Evolutionary conservation across 2,329 filamentous ascomycete genomes (phyloP), one percentile per base, ranked within the genome.

Genomic region (Diaporthe helianthi): DNA sequence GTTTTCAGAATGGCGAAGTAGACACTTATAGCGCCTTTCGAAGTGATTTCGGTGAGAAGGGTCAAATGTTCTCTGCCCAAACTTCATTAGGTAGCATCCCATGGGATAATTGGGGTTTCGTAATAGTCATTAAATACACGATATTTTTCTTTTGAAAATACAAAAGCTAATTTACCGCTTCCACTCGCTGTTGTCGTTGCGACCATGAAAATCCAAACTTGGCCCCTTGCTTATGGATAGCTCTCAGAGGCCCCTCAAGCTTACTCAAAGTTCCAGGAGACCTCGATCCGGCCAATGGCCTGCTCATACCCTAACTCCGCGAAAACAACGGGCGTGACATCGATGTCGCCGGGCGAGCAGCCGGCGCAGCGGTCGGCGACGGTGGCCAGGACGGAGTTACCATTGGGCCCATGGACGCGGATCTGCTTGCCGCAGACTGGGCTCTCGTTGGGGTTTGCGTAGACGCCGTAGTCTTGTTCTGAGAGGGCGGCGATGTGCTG

Each of bases 291-390:
- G 8, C 74, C 68, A 2, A 73, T 33, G 15, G 71, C 73, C 52
- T 71, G 66, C 6, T 69, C 51, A 13, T 72, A 70, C 15, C 71
- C 71, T n/a, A 67, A 47, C 4, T 72, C 71, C 26, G 69, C 60
- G 49, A 72, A 79, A 38, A 77, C 75, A 69, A 74, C 51, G 5
- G 76, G 72, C 12, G 77, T 76, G 68, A 79, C 78, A 49, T 78
- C 77, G 72, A 79, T 76, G 60, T 72, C 64, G 9, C 72, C 73
- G 38, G 65, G 67, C 9, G 69, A 68, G 71, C 78, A 79, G 41
- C 52, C 64, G 22, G 73, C 71, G 71, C 78, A 79, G 71, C 76
- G 76, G 72, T 79, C 78, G 55, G 75, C 77, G 54, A 79, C 74
- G 29, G 67, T 74, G 66, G 76, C 78, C 12, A 55, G 66, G 17